phyloP scores from a whole-genome alignment of 108 stramenopile genomes.

The Chaetoceros tenuissimus region DNA sequence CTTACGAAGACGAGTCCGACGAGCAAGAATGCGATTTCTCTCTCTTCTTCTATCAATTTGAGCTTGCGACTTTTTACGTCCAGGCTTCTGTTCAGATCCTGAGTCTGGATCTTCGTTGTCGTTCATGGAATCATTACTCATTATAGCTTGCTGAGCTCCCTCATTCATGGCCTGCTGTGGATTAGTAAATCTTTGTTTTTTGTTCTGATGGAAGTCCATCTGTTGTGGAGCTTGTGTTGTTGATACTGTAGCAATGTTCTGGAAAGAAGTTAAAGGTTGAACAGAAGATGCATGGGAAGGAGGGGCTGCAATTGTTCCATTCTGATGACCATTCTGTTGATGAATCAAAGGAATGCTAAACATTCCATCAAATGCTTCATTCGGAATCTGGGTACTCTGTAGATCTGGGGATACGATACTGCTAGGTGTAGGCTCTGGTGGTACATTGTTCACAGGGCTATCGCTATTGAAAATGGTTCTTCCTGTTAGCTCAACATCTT shows the following conservation, averaged over 20 bases:
- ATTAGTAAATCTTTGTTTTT: constrained; percentile 14
- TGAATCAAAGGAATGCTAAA: not conserved
- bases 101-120: constrained; percentile 12
- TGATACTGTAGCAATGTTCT: not conserved
- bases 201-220: constrained; percentile 3
- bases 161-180: constrained; percentile 11
- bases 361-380: not conserved
- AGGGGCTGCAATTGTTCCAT: too few species aligned
- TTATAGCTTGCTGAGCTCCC: too few species aligned
- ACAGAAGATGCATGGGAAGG: too few species aligned
- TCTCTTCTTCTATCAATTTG: constrained; percentile 87
- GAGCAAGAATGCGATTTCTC: constrained; percentile 91
- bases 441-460: not conserved
- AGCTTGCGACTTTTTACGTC: constrained; percentile 68
- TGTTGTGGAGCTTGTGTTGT: constrained; percentile 3
- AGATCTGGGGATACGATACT: not conserved
- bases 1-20: constrained; percentile 92
- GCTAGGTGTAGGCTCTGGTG: not conserved
- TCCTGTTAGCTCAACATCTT: constrained; percentile 7
- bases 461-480: not conserved
- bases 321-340: too few species aligned
- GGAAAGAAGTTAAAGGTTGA: too few species aligned
- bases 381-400: not conserved
- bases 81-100: constrained; percentile 10
- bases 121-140: not conserved